Conservation (phyloP, 495 filamentous ascomycete genomes). For the Trichoderma virens region DNA sequence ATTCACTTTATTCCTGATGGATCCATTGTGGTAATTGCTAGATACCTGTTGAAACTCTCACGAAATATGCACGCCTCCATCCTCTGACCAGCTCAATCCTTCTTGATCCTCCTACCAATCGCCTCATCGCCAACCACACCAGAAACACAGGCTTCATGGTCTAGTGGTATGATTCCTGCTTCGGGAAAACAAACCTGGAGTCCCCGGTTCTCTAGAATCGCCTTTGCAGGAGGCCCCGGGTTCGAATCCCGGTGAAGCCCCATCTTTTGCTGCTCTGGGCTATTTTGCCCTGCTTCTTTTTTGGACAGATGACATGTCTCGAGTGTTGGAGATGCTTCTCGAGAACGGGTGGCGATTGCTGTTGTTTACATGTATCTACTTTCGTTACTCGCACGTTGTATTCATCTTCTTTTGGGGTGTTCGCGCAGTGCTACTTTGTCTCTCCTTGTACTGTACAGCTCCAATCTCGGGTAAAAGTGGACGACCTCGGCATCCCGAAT, state of each 20-base stretch:
- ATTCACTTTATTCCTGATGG: too few species aligned
- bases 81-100: not conserved
- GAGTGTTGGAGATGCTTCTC: too few species aligned
- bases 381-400: too few species aligned
- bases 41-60: too few species aligned
- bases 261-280: not conserved
- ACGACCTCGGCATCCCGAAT: not conserved
- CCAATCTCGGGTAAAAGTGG: conserved; percentile 1
- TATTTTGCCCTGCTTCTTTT: not conserved
- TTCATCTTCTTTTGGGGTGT: too few species aligned
- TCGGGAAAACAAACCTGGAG: conserved; percentile 12
- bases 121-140: not conserved
- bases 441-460: not conserved
- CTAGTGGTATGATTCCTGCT: conserved; percentile 16
- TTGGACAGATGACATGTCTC: not conserved
- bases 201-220: conserved; percentile 9
- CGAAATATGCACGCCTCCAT: too few species aligned
- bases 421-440: too few species aligned
- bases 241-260: conserved; percentile 15
- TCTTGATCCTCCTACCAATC: not conserved
- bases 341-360: too few species aligned
- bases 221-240: conserved; percentile 14
- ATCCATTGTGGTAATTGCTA: too few species aligned
- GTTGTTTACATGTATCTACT: too few species aligned
- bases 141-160: conserved; percentile 9